Base-by-base conservation (phyloP, 1,284 basidiomycete genomes). In the Thecaphora thlaspeos region DNA sequence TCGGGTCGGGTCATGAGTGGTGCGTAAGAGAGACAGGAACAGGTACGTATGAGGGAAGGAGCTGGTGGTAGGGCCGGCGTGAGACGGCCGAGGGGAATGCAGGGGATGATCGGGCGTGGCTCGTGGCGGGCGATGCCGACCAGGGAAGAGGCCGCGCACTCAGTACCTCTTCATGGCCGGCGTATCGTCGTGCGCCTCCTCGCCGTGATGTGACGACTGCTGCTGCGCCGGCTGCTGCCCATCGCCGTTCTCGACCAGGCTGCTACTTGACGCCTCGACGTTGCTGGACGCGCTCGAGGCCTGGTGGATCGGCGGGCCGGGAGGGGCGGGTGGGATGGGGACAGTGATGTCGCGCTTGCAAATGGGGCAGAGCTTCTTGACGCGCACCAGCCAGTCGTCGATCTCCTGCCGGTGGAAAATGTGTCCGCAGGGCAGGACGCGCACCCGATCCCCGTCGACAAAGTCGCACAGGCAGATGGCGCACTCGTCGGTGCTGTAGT, bases 341-440 rank as follows among this genome's bases (percentile, higher is more conserved):
- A 71, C 63, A 0, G 67, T 72, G 23, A 75, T 67, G 34, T 77
- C 76, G 15, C 71, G 57, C 58, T 76, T 76, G 50, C 76, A 77
- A n/a, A 75, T 76, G 3, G 76, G 76, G 46, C 76, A 77, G 14
- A 76, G 46, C 45, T 75, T 75, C 48, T 71, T 68, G 32, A 71
- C 59, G n/a, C 61, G 47, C 14, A 67, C 57, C 18, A 77, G 57
- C 76, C 76, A 77, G 18, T 69, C 65, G 48, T 77, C 76, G n/a
- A 76, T 68, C 51, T 71, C 74, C 24, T 66, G 51, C 32, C 66
- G 61, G 41, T 77, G 76, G 55, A 73, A 77, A 14, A 75, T 60
- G 38, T 77, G 76, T 8, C 73, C 73, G 43, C 76, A 77, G 2
- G 76, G 76, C 24, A 77, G 51, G 3, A 77, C 61, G 7, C 76